These are phyloP conservation scores for Aschersonia sp. DNA, from an alignment of 2,329 filamentous ascomycete genomes.

Conservation along the genomic window DNA sequence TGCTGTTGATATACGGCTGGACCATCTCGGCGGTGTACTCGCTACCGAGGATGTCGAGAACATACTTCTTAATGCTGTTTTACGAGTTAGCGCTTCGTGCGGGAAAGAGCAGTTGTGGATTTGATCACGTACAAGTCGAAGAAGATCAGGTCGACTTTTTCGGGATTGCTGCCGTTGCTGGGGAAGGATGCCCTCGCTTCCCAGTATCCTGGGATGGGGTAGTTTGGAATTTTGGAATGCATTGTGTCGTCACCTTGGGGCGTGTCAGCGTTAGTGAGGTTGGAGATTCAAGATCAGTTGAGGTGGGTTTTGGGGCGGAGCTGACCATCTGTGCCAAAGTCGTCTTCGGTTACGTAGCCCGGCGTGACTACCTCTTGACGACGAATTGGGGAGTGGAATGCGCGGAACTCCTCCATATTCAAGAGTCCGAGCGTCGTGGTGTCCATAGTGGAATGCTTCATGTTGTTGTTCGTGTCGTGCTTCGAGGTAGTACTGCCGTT, in stretches of 20 bases:
- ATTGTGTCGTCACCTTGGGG: slow-evolving; percentile 35
- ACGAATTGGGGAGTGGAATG: slow-evolving; percentile 23
- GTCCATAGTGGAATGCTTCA: too few relatives aligned
- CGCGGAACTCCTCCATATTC: background rate
- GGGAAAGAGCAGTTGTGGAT: background rate
- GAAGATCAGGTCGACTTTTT: slow-evolving; percentile 37
- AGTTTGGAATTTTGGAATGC: slow-evolving; percentile 31
- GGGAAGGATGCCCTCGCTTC: slow-evolving; percentile 34
- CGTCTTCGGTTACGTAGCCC: slow-evolving; percentile 40
- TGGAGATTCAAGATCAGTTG: background rate
- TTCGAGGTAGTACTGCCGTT: too few relatives aligned
- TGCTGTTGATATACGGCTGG: slow-evolving; percentile 22
- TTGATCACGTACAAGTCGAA: slow-evolving; percentile 29
- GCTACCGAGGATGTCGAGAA: slow-evolving; percentile 21
- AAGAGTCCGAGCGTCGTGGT: too few relatives aligned
- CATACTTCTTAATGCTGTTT: slow-evolving; percentile 21
- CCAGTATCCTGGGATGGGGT: slow-evolving; percentile 33
- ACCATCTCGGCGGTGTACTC: slow-evolving; percentile 19
- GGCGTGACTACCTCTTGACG: slow-evolving; percentile 32
- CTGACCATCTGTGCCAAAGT: slow-evolving; percentile 32
- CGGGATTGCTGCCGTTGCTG: slow-evolving; percentile 21
- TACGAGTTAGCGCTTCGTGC: background rate
- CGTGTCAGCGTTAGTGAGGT: background rate
- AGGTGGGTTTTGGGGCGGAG: too few relatives aligned
- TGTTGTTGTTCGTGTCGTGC: too few relatives aligned